These are phyloP conservation scores for Panaeolus cyanescens DNA, from an alignment of 768 basidiomycete genomes.

Conservation along the genomic window DNA sequence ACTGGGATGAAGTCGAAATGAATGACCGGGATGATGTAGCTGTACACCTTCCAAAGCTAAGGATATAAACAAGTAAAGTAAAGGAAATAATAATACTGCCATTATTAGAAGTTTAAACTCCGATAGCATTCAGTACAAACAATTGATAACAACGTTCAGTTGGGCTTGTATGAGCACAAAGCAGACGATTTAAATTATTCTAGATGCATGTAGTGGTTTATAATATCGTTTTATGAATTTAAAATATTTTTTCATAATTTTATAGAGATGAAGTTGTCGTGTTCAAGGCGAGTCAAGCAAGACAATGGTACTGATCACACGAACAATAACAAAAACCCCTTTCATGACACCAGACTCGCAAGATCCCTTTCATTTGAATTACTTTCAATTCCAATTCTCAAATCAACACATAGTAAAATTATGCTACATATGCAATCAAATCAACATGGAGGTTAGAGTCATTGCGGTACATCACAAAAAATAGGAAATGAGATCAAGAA, in stretches of 20 bases:
- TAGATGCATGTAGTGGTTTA: background rate
- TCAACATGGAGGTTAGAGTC: no score
- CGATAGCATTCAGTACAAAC: constrained; percentile 6
- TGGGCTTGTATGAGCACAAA: no score
- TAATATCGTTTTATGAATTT: background rate
- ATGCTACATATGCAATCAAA: background rate
- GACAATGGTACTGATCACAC: no score
- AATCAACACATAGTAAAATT: no score
- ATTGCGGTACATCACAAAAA: background rate
- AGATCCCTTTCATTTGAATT: no score
- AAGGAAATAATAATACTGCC: constrained; percentile 6
- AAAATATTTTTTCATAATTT: background rate
- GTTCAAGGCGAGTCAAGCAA: background rate
- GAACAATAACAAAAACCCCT: background rate
- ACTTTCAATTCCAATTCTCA: no score
- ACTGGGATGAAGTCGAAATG: background rate
- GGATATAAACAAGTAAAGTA: constrained; percentile 4
- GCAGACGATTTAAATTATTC: no score
- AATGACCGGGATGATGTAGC: constrained; percentile 3
- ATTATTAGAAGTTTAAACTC: constrained; percentile 6
- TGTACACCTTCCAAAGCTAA: background rate
- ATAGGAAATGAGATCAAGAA: background rate
- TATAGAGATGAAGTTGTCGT: background rate
- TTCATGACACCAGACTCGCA: no score
- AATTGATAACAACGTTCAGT: background rate